Evolutionary conservation across 768 basidiomycete genomes (phyloP), one percentile per base, ranked within the genome.

Genomic region (Phallus indusiatus): DNA sequence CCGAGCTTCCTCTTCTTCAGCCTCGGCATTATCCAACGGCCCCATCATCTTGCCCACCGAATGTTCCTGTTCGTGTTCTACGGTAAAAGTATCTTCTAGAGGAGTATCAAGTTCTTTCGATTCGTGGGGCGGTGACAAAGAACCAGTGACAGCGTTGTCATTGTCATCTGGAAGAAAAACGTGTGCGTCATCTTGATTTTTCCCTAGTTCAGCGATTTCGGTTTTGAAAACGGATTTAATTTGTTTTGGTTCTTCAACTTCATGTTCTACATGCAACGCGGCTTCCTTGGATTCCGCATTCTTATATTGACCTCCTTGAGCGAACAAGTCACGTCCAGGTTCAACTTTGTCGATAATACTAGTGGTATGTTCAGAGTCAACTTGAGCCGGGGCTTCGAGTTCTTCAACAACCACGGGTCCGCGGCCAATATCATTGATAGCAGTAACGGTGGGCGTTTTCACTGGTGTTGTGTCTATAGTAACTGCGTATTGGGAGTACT

Each of bases 281-380:
- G 0, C 61, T 63, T 35, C 59, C 58, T 52, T 73, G 67, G 63
- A 84, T 86, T 79, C 80, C 51, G 74, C 66, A 6, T 81, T 77
- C 51, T 74, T 74, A 17, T 69, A 72, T 0, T 72, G 74, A 35
- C 76, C 72, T 33, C 75, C 78, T 10, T 42, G 5, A 0, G 76
- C 86, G 65, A 92, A 92, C 60, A 90, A 76, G 67, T 92, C 84
- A 16, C 72, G 76, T 0, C 90, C 90, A 0, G 90, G 90, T 64
- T 88, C 88, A 0, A 86, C 73, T 57, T 81, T 78, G 11, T 78
- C 81, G 20, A 75, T 71, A 12, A 76, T 73, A 1, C 76, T 62
- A 0, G 73, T 68, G 14, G 81, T 76, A 9, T 66, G 72, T 50
- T 66, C 67, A 7, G 69, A 66, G 0, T 63, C 51, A 9, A 52